Evolutionary conservation across 805 yeast species (phyloP).

Genomic region (Lachancea sp.): DNA sequence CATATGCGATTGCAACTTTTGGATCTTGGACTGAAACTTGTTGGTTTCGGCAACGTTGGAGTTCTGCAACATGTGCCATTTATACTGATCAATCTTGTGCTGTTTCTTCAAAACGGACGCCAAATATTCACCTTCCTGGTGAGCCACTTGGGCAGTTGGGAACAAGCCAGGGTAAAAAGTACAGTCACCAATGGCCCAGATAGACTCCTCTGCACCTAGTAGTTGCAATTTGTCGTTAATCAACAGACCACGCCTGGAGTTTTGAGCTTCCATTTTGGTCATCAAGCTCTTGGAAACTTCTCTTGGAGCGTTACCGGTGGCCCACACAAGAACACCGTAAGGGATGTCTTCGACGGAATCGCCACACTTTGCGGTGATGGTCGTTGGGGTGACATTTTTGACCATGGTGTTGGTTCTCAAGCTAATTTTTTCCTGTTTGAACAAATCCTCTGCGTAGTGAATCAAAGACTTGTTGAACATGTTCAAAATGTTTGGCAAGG

Average conservation of each 20-base stretch:
- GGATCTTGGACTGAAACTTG: conserved; percentile 42
- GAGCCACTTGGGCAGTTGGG: conserved; percentile 97
- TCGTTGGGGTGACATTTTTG: conserved; percentile 67
- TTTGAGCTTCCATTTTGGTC: conserved; percentile 64
- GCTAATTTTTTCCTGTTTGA: conserved; percentile 61
- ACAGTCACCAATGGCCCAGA: conserved; percentile 93
- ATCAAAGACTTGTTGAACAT: conserved; percentile 65
- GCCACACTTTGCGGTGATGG: conserved; percentile 65
- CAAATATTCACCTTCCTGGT: conserved; percentile 84
- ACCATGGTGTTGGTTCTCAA: conserved; percentile 83
- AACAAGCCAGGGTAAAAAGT: conserved; percentile 80
- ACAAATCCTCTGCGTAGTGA: conserved; percentile 73
- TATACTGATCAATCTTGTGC: conserved; percentile 53
- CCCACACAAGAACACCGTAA: conserved; percentile 94
- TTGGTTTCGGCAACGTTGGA: conserved; percentile 38
- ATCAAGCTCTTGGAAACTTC: conserved; percentile 62
- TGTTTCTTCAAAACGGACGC: conserved; percentile 64
- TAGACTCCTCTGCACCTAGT: conserved; percentile 67
- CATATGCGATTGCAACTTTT: conserved; percentile 36
- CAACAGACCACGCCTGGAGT: conserved; percentile 84
- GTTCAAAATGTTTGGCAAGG: conserved; percentile 79
- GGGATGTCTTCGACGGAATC: conserved; percentile 72
- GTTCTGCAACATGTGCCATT: conserved; percentile 36
- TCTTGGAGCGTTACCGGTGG: conserved; percentile 93
- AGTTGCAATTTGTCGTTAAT: conserved; percentile 77